A percentile compares a stretch with the other conserved stretches of the same genome.
Conservation (phyloP, 2,329 filamentous ascomycete species). For the Cytospora piceae region DNA sequence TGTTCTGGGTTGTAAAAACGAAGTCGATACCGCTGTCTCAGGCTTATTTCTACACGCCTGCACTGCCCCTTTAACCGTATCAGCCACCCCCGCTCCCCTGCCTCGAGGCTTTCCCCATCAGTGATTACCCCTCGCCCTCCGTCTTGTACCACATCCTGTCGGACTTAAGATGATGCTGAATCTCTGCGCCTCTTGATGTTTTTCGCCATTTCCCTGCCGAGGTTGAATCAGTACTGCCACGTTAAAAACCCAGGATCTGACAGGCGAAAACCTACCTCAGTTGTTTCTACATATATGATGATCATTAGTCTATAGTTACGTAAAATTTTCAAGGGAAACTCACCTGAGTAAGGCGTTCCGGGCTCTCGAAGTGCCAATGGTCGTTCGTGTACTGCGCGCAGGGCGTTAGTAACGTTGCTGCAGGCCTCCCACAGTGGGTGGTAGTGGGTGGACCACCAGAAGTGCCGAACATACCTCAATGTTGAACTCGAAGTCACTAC, state of each 20-base stretch:
- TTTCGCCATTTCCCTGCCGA: slow-evolving; percentile 12
- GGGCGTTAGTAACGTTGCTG: not conserved
- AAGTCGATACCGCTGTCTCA: not conserved
- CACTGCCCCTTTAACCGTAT: not conserved
- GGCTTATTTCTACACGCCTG: not conserved
- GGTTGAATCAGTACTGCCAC: not conserved
- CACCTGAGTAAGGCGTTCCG: slow-evolving; percentile 22
- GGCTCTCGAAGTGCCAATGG: slow-evolving; percentile 28
- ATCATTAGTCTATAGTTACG: not conserved
- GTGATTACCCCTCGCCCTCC: not conserved
- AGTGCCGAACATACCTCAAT: slow-evolving; percentile 17
- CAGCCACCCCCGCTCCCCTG: slow-evolving; percentile 3
- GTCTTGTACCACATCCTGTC: not conserved
- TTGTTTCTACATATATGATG: not conserved
- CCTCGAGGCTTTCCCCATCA: not conserved
- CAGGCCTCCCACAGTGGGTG: not conserved
- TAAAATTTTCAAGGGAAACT: not conserved
- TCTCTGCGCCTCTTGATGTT: slow-evolving; percentile 5
- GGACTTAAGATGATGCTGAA: not conserved
- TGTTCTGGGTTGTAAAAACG: not conserved
- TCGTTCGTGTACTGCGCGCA: slow-evolving; percentile 27
- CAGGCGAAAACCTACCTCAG: slow-evolving; percentile 7
- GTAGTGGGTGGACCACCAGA: not conserved
- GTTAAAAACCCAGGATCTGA: not conserved
- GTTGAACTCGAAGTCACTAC: slow-evolving; percentile 22